Percentiles rank a stretch among this genome's conserved stretches.
Conservation (phyloP, 345 rosid species). For the Linum lewisii region DNA sequence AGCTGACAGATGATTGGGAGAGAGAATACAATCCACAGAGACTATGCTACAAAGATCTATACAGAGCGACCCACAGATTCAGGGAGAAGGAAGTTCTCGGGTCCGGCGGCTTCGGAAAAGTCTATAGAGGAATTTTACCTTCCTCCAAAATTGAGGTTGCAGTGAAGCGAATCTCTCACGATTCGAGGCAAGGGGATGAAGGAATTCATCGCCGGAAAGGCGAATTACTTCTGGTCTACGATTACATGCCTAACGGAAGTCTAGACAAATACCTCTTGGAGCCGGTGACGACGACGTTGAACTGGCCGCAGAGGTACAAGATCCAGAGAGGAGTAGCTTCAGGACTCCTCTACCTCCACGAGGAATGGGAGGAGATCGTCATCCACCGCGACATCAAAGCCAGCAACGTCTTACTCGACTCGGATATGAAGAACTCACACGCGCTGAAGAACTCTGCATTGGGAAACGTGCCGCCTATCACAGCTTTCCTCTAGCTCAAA, state of each 20-base stretch:
- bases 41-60: no score
- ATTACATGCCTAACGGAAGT: no score
- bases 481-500: slow-evolving; percentile 68
- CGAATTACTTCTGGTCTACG: no score
- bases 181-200: no score
- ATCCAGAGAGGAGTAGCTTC: slow-evolving; percentile 16
- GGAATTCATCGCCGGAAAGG: no score
- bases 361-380: slow-evolving; percentile 14
- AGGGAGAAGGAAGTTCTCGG: no score
- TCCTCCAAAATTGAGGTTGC: slow-evolving; percentile 11
- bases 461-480: slow-evolving; percentile 62
- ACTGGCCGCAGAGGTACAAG: slow-evolving; percentile 8
- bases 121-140: slow-evolving; percentile 12
- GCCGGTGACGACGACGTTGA: background rate
- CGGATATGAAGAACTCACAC: slow-evolving; percentile 22
- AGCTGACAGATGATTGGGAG: slow-evolving; percentile 17
- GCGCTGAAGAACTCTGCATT: slow-evolving; percentile 54
- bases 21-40: slow-evolving; percentile 15
- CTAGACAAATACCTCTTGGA: slow-evolving; percentile 13
- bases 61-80: no score
- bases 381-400: no score
- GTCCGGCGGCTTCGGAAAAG: slow-evolving; percentile 14
- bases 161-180: no score
- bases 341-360: slow-evolving; percentile 14
- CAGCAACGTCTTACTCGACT: slow-evolving; percentile 15